These are phyloP conservation scores for Cytospora schulzeri DNA, from an alignment of 2,329 filamentous ascomycete genomes.

Conservation along the genomic window DNA sequence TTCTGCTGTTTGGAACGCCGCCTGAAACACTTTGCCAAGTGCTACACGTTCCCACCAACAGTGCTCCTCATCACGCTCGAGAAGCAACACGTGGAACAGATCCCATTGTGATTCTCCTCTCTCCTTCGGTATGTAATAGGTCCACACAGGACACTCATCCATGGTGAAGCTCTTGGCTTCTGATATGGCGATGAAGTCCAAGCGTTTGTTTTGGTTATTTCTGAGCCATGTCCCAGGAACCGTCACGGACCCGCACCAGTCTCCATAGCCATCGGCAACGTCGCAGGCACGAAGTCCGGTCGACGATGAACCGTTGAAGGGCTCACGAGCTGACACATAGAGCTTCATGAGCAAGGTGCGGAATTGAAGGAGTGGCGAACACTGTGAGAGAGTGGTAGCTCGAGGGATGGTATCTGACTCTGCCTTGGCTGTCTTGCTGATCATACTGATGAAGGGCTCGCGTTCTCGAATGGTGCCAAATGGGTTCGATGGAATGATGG, in stretches of 20 bases:
- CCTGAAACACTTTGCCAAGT: slow-evolving; percentile 40
- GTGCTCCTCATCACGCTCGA: slow-evolving; percentile 32
- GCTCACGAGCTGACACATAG: neutral
- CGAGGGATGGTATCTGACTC: neutral
- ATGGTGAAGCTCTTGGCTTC: slow-evolving; percentile 38
- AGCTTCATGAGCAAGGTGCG: slow-evolving; percentile 28
- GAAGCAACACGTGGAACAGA: slow-evolving; percentile 38
- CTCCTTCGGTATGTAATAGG: slow-evolving; percentile 39
- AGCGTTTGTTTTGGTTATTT: slow-evolving; percentile 10
- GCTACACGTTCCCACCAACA: slow-evolving; percentile 34
- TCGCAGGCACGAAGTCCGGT: slow-evolving; percentile 28
- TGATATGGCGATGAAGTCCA: slow-evolving; percentile 38
- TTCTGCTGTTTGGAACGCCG: slow-evolving; percentile 31
- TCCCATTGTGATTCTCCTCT: slow-evolving; percentile 38
- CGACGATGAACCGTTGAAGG: neutral
- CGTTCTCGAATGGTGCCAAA: neutral
- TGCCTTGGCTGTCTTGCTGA: neutral
- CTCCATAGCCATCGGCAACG: slow-evolving; percentile 34
- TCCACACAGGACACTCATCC: slow-evolving; percentile 38
- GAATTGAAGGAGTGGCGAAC: slow-evolving; percentile 37
- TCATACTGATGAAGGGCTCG: neutral
- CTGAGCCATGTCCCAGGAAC: slow-evolving; percentile 31
- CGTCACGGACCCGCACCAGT: slow-evolving; percentile 39
- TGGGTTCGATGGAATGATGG: neutral
- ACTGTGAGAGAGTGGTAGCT: neutral